A percentile compares a stretch with the other conserved stretches of the same genome.
Evolutionary conservation across 1,284 basidiomycete genomes (phyloP).

Genomic region (Trametes pubescens): DNA sequence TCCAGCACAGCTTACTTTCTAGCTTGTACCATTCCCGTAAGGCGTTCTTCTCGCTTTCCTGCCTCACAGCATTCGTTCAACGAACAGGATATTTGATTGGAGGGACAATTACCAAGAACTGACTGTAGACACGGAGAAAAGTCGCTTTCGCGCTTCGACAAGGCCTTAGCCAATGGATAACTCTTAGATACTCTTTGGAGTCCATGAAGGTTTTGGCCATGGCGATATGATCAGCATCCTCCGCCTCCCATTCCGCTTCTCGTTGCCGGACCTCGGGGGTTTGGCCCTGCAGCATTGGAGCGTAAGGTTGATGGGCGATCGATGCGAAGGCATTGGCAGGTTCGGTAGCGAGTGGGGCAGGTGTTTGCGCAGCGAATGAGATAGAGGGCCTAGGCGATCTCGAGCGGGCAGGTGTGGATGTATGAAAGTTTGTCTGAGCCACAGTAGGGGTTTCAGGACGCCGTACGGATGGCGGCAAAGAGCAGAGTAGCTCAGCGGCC

Average conservation of each 20-base stretch:
- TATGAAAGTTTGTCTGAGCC: conserved; percentile 42
- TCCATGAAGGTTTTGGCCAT: conserved; percentile 83
- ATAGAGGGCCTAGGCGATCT: conserved; percentile 50
- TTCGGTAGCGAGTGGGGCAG: conserved; percentile 37
- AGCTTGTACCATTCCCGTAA: conserved; percentile 77
- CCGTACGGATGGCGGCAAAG: conserved; percentile 60
- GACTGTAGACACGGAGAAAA: conserved; percentile 85
- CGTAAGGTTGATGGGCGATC: conserved; percentile 35
- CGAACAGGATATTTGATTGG: conserved; percentile 13
- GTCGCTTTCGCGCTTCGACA: conserved; percentile 76
- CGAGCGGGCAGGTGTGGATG: conserved; percentile 59
- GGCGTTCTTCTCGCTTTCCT: conserved; percentile 73
- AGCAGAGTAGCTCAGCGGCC: conserved; percentile 77
- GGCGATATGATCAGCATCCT: conserved; percentile 73
- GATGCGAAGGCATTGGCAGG: conserved; percentile 26
- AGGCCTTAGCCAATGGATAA: conserved; percentile 67
- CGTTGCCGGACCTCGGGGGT: conserved; percentile 35
- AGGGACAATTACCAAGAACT: conserved; percentile 77
- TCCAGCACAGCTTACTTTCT: conserved; percentile 59
- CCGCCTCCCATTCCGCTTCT: conserved; percentile 60
- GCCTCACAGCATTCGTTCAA: conserved; percentile 20
- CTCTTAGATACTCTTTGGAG: conserved; percentile 82
- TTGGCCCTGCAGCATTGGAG: conserved; percentile 34
- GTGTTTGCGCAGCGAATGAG: conserved; percentile 47
- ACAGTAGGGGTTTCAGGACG: conserved; percentile 29